Evolutionary conservation across 2,329 filamentous ascomycete species (phyloP).

Genomic region (Phyllosticta citribraziliensis): DNA sequence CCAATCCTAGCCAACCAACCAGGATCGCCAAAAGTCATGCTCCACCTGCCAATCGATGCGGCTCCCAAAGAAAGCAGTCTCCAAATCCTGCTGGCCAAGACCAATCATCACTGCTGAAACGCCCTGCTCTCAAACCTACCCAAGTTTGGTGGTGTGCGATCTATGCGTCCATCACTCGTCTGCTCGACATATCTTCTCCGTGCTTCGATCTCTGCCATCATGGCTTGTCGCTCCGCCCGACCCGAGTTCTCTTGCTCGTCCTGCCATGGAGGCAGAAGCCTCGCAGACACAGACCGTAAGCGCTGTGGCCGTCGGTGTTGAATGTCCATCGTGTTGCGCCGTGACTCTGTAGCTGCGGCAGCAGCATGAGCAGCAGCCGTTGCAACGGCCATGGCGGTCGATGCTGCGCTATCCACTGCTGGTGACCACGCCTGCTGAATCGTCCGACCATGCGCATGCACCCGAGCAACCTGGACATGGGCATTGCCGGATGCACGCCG

Average conservation of each 20-base stretch:
- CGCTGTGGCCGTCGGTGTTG: slow-evolving; percentile 3
- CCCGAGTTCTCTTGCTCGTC: slow-evolving; percentile 26
- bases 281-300: slow-evolving; percentile 2
- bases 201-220: slow-evolving; percentile 18
- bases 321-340: slow-evolving; percentile 6
- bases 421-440: neutral
- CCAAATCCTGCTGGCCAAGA: neutral
- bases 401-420: neutral
- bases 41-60: neutral
- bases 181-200: slow-evolving; percentile 13
- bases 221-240: slow-evolving; percentile 15
- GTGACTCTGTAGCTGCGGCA: neutral
- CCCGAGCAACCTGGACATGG: slow-evolving; percentile 1
- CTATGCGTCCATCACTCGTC: slow-evolving; percentile 17
- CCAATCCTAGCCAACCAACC: neutral
- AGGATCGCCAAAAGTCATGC: neutral
- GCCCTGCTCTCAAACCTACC: slow-evolving; percentile 23
- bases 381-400: neutral
- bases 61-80: neutral
- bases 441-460: neutral
- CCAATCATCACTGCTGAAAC: neutral
- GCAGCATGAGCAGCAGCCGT: neutral
- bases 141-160: slow-evolving; percentile 27
- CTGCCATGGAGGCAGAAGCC: slow-evolving; percentile 15
- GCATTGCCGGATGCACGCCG: slow-evolving; percentile 4